phyloP scores from a whole-genome alignment of 1,284 basidiomycete genomes.

The Sanghuangporus sanghuang region DNA sequence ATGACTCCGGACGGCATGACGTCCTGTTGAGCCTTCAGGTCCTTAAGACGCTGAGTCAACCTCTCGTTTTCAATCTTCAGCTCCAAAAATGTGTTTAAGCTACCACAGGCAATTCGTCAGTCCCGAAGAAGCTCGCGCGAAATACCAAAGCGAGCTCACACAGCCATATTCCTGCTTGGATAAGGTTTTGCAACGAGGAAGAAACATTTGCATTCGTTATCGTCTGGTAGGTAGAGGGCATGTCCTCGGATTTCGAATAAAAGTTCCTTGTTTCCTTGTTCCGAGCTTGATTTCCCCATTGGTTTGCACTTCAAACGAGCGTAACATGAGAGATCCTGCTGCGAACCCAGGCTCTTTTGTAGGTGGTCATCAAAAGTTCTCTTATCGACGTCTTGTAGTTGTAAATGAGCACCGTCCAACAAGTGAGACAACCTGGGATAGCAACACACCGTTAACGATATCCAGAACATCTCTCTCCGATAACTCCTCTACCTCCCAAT shows the following conservation, averaged over 20 bases:
- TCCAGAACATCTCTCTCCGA: slow-evolving; percentile 61
- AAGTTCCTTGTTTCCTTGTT: slow-evolving; percentile 38
- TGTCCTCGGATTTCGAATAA: slow-evolving; percentile 73
- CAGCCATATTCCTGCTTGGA: slow-evolving; percentile 65
- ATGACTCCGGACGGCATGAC: not conserved
- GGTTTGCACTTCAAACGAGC: slow-evolving; percentile 53
- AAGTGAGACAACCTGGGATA: not conserved
- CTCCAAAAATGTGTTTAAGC: slow-evolving; percentile 74
- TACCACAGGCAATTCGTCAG: slow-evolving; percentile 24
- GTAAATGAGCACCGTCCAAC: not conserved
- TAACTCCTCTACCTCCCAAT: slow-evolving; percentile 71
- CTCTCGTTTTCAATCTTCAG: slow-evolving; percentile 75
- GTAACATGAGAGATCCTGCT: slow-evolving; percentile 51
- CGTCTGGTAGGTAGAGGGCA: slow-evolving; percentile 47
- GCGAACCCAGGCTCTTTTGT: slow-evolving; percentile 43
- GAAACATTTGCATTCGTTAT: slow-evolving; percentile 47
- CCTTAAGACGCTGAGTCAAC: slow-evolving; percentile 42
- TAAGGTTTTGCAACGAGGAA: slow-evolving; percentile 74
- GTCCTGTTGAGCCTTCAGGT: slow-evolving; percentile 3
- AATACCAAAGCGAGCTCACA: slow-evolving; percentile 39
- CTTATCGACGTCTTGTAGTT: slow-evolving; percentile 55
- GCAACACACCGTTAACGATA: slow-evolving; percentile 55
- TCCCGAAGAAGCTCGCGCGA: not conserved
- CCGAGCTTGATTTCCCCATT: not conserved
- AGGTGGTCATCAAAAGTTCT: slow-evolving; percentile 51